These are phyloP conservation scores for Talaromyces borbonicus DNA, from an alignment of 495 filamentous ascomycete species.

Conservation along the genomic window DNA sequence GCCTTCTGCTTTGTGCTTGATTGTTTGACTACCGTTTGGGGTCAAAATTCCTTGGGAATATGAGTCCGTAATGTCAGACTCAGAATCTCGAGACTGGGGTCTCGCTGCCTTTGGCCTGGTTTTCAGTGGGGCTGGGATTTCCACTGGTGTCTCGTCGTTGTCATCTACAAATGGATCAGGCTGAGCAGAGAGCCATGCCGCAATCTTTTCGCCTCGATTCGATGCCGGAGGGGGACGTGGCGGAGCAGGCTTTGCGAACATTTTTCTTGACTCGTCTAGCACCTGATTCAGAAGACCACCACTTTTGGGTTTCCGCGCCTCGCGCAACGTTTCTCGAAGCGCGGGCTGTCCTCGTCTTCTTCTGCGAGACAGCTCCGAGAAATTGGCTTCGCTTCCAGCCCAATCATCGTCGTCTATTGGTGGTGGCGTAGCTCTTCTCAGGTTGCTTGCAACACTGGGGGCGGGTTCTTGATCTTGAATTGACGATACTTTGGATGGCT, in stretches of 20 bases:
- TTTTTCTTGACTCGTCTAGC: conserved; percentile 41
- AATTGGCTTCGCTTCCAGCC: conserved; percentile 35
- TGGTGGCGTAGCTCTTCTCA: conserved; percentile 18
- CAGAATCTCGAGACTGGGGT: conserved; percentile 15
- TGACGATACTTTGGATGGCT: conserved; percentile 10
- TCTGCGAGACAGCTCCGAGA: conserved; percentile 33
- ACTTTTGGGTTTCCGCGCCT: conserved; percentile 30
- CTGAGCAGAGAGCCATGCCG: conserved; percentile 66
- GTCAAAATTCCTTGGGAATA: neutral
- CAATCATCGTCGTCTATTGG: conserved; percentile 28
- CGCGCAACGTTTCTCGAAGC: conserved; percentile 7
- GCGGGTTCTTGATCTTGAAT: conserved; percentile 8
- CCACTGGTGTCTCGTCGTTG: conserved; percentile 24
- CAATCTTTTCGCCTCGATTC: conserved; percentile 47
- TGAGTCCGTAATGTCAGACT: conserved; percentile 9
- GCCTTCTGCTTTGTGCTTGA: neutral
- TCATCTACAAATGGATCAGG: conserved; percentile 62
- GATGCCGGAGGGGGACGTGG: conserved; percentile 32
- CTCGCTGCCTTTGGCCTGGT: conserved; percentile 24
- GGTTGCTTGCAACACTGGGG: conserved; percentile 18
- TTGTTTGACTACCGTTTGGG: neutral
- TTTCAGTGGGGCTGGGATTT: conserved; percentile 37
- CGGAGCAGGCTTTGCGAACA: conserved; percentile 46
- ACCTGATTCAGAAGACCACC: conserved; percentile 40
- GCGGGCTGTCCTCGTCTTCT: conserved; percentile 18